Percentiles rank a stretch among this genome's conserved stretches.
These are phyloP conservation scores for Fusarium papillatum DNA, from an alignment of 2,329 filamentous ascomycete genomes.

Conservation along the genomic window DNA sequence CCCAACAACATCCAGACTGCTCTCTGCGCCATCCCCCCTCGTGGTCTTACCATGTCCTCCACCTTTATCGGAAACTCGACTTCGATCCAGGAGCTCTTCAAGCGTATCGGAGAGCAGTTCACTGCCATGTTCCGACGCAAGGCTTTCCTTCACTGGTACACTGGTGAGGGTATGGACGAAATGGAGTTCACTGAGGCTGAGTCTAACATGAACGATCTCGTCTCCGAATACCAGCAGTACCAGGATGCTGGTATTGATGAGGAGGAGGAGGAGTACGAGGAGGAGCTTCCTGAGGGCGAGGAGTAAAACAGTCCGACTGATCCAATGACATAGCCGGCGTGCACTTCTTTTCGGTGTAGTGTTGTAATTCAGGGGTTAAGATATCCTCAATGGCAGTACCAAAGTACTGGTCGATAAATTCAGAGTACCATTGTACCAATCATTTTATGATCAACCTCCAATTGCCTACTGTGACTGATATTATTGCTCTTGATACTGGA, in stretches of 20 bases:
- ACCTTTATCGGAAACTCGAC: slow-evolving; percentile 99
- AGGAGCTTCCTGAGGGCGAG: slow-evolving; percentile 87
- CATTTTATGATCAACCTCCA: slow-evolving; percentile 8
- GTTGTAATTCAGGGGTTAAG: slow-evolving; percentile 53
- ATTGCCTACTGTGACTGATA: background rate
- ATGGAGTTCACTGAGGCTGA: slow-evolving; percentile 99
- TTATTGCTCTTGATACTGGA: background rate
- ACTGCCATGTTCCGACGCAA: slow-evolving; percentile 99
- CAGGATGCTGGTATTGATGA: slow-evolving; percentile 98
- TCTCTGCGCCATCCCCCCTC: slow-evolving; percentile 98
- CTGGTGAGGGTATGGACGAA: slow-evolving; percentile 99
- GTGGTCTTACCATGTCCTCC: slow-evolving; percentile 98
- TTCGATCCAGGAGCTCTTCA: slow-evolving; percentile 99
- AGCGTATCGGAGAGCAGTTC: slow-evolving; percentile 99
- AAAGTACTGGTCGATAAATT: slow-evolving; percentile 48
- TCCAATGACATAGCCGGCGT: slow-evolving; percentile 39
- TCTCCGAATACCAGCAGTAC: slow-evolving; percentile 99
- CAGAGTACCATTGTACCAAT: slow-evolving; percentile 47
- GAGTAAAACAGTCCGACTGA: slow-evolving; percentile 49
- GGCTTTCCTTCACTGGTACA: slow-evolving; percentile 99
- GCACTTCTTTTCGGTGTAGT: slow-evolving; percentile 50
- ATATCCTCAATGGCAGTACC: slow-evolving; percentile 56
- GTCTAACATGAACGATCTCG: slow-evolving; percentile 99
- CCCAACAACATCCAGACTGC: slow-evolving; percentile 99
- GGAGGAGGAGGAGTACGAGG: slow-evolving; percentile 95